phyloP scores from a whole-genome alignment of 2,329 filamentous ascomycete species.

The Huntiella savannae region DNA sequence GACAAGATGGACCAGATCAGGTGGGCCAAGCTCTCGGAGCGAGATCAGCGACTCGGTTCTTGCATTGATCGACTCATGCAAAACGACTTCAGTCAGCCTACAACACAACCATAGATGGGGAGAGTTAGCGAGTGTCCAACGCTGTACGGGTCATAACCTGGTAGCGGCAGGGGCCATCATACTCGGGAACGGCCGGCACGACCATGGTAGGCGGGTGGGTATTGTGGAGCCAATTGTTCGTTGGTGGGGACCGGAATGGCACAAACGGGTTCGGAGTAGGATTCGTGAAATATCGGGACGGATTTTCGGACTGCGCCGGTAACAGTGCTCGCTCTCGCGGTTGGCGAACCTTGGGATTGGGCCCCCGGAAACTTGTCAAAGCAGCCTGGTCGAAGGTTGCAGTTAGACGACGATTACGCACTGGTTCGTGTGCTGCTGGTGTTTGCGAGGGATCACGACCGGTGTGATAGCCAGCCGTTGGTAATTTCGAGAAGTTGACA shows the following conservation, averaged over 20 bases:
- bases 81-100: constrained; percentile 84
- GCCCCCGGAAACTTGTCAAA: no score
- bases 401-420: no score
- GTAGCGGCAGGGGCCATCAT: constrained; percentile 14
- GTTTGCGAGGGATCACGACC: no score
- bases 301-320: no score
- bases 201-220: constrained; percentile 34
- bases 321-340: no score
- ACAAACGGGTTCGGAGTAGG: no score
- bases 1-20: constrained; percentile 85
- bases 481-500: neutral
- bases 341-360: no score
- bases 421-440: no score
- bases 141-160: neutral
- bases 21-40: constrained; percentile 82
- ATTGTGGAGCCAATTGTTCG: constrained; percentile 7
- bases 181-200: constrained; percentile 60
- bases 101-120: neutral
- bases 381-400: neutral
- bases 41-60: constrained; percentile 74
- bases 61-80: constrained; percentile 79
- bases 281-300: no score
- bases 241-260: neutral
- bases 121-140: constrained; percentile 11
- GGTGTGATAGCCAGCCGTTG: no score